A percentile compares a stretch with the other conserved stretches of the same genome.
These are phyloP conservation scores for Nepenthes alata DNA, from an alignment of 179 eudicot species.

Conservation along the genomic window DNA sequence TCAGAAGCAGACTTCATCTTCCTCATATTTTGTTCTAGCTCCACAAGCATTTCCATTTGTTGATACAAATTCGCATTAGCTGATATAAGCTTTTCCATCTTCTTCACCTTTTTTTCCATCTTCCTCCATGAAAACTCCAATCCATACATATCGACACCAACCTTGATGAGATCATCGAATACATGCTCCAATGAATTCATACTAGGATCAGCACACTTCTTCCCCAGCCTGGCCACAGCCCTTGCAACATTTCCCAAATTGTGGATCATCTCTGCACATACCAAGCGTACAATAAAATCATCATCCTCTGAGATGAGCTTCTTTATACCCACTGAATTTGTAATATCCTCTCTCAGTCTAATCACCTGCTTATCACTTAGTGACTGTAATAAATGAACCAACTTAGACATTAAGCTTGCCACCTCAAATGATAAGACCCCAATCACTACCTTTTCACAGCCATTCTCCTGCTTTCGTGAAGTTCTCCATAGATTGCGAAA, in stretches of 20 bases:
- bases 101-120: constrained; percentile 45
- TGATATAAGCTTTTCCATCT: constrained; percentile 39
- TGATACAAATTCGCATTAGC: constrained; percentile 39
- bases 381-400: constrained; percentile 40
- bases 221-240: constrained; percentile 37
- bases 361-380: constrained; percentile 41
- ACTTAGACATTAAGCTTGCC: constrained; percentile 47
- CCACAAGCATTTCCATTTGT: constrained; percentile 45
- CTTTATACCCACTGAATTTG: constrained; percentile 33
- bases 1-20: constrained; percentile 33
- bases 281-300: constrained; percentile 27
- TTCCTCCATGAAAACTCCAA: constrained; percentile 44
- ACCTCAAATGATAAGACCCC: constrained; percentile 58
- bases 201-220: constrained; percentile 35
- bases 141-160: constrained; percentile 31
- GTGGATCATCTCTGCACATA: constrained; percentile 38
- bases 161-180: constrained; percentile 28
- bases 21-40: constrained; percentile 39
- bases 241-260: constrained; percentile 34
- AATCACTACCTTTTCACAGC: constrained; percentile 16
- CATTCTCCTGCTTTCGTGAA: constrained; percentile 26
- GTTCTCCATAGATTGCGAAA: constrained; percentile 37
- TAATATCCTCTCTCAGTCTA: constrained; percentile 39
- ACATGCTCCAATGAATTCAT: constrained; percentile 40
- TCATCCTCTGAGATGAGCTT: constrained; percentile 53